A percentile compares a stretch with the other conserved stretches of the same genome.
phyloP scores from a whole-genome alignment of 176 grass and related monocot genomes.

The Phyllostachys edulis region DNA sequence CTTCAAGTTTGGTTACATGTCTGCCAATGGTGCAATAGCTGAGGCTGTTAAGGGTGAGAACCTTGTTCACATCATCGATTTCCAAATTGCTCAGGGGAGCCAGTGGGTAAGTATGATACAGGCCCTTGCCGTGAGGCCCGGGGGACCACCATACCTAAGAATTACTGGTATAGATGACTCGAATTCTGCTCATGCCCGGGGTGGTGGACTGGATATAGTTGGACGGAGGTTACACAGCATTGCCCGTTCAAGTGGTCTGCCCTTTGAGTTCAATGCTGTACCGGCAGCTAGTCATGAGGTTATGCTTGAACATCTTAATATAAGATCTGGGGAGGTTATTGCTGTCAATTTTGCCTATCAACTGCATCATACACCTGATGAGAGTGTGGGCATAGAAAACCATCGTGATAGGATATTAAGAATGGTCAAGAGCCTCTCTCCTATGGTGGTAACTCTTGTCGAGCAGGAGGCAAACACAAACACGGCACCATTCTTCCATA shows the following conservation, averaged over 20 bases:
- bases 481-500: slow-evolving; percentile 71
- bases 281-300: slow-evolving; percentile 62
- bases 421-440: slow-evolving; percentile 72
- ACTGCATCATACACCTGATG: slow-evolving; percentile 79
- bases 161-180: slow-evolving; percentile 82
- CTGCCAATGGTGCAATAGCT: slow-evolving; percentile 78
- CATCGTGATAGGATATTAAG: slow-evolving; percentile 70
- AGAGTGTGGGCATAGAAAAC: slow-evolving; percentile 69
- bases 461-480: slow-evolving; percentile 89
- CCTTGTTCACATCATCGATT: slow-evolving; percentile 76
- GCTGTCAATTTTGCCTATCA: slow-evolving; percentile 85
- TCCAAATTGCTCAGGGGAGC: slow-evolving; percentile 74
- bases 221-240: slow-evolving; percentile 40
- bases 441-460: slow-evolving; percentile 64
- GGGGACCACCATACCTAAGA: slow-evolving; percentile 47
- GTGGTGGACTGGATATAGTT: slow-evolving; percentile 70
- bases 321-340: slow-evolving; percentile 53
- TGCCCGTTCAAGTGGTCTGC: slow-evolving; percentile 45
- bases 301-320: slow-evolving; percentile 53
- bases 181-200: slow-evolving; percentile 53
- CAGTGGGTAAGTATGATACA: slow-evolving; percentile 76
- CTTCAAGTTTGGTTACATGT: slow-evolving; percentile 86
- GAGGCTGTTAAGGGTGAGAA: slow-evolving; percentile 74
- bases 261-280: slow-evolving; percentile 72
- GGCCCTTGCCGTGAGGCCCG: slow-evolving; percentile 49